Evolutionary conservation across 192 early-diverging fungal genomes (phyloP), one percentile per base, ranked within the genome.

Genomic region (Coemansia sp.): DNA sequence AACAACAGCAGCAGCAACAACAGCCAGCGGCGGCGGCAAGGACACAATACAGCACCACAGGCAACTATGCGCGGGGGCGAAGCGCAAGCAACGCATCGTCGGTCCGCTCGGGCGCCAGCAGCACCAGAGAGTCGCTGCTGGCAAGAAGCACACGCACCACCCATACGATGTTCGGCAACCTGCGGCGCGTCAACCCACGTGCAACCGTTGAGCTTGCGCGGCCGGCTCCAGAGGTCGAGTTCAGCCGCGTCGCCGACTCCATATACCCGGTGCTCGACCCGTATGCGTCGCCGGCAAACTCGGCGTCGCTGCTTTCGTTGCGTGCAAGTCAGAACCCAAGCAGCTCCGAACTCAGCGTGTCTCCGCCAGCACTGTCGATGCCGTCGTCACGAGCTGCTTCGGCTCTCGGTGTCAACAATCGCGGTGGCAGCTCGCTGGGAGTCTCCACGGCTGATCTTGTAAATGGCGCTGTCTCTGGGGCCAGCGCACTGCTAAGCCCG

Each of bases 121-220:
- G 71, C 35, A 58, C 48, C 19, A 34, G 46, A 41, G 66, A 61
- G 29, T 65, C 67, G 45, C 41, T 29, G 46, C 17, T 57, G 45
- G 4, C 42, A 36, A 22, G 23, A 9, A 59, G 62, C 56, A 63
- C 55, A n/a, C 55, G 41, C 35, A 46, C 61, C 14, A 70, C 59
- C 17, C 61, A 76, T 19, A 40, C 71, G 36, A 67, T 70, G 71
- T 48, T 72, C 41, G 68, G 65, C 36, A 70, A 63, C 52, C 42
- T 79, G 42, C 67, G 65, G 17, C 42, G 67, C 23, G 41, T 49
- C 35, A 67, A 65, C 41, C 65, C 67, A 8, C 65, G 62, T 48
- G 65, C 80, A 9, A 82, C 69, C 5, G 78, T 75, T 33, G 76
- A 73, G 54, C 64, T 79, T 14, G 71, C 76, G 1, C 76, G 76